A percentile compares a stretch with the other conserved stretches of the same genome.
Evolutionary conservation across 2,329 filamentous ascomycete species (phyloP).

Genomic region (Teratosphaeria nubilosa): DNA sequence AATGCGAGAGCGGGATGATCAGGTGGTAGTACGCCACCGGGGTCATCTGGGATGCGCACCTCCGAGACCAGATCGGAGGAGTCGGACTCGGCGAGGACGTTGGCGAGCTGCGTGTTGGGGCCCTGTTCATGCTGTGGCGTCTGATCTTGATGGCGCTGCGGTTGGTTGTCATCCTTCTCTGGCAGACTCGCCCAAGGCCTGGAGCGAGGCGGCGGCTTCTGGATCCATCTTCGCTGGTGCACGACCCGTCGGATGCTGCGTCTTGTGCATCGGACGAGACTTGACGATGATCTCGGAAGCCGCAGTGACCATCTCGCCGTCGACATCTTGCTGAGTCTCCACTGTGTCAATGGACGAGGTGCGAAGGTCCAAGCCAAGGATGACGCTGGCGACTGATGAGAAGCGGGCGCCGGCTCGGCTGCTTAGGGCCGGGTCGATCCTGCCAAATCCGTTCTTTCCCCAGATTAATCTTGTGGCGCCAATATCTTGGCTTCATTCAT

Average conservation of each 20-base stretch:
- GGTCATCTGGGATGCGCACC: constrained; percentile 52
- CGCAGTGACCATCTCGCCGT: constrained; percentile 9
- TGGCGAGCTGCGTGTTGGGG: constrained; percentile 30
- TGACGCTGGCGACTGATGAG: background rate
- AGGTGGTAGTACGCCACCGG: constrained; percentile 47
- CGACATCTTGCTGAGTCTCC: constrained; percentile 8
- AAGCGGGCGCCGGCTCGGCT: background rate
- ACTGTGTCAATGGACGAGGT: background rate
- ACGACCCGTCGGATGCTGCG: background rate
- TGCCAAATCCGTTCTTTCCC: background rate
- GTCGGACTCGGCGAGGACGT: constrained; percentile 36
- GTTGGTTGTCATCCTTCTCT: constrained; percentile 2
- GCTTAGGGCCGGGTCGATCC: background rate
- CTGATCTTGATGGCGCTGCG: constrained; percentile 2
- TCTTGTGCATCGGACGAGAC: background rate
- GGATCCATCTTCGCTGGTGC: constrained; percentile 13
- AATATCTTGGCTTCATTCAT: too few species aligned
- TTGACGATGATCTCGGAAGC: constrained; percentile 7
- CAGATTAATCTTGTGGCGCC: background rate
- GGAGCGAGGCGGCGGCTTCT: constrained; percentile 8
- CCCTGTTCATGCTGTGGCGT: constrained; percentile 7
- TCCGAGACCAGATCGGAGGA: constrained; percentile 45
- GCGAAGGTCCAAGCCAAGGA: background rate
- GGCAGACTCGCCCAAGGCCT: constrained; percentile 11
- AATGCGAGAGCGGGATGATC: constrained; percentile 49